Evolutionary conservation across 2,329 filamentous ascomycete genomes (phyloP), one percentile per base, ranked within the genome.

Genomic region (Ophiostoma populinum): DNA sequence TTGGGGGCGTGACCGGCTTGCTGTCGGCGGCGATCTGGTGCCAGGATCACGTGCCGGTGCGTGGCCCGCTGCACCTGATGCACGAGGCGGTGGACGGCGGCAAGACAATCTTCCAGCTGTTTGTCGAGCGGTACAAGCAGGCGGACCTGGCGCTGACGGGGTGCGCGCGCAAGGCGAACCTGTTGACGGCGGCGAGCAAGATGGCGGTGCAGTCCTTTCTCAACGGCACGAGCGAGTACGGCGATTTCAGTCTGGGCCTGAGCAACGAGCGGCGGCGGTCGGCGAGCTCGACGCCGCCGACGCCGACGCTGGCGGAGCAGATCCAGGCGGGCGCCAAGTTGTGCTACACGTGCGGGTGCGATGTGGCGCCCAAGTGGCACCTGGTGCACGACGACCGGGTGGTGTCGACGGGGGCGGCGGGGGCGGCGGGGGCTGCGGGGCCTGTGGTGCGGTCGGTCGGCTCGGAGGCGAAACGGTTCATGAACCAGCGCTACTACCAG

Each of bases 1-100:
- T 95, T 24, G 80, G 80, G 28, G 73, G 73, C 12, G 86, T 93
- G 49, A 76, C 66, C 21, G 90, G 90, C 11, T 69, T 67, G n/a
- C 79, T 92, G 65, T 73, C 74, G n/a, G 80, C 90, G 2, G 75
- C 70, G 6, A 67, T 95, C 7, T 94, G 83, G 79, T 98, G 90
- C 61, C 85, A 86, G 51, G 80, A 90, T 35, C 90, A 98, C 52
- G 56, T 66, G n/a, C 66, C 72, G 4, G 62, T 72, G 28, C 83
- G 85, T 54, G 72, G 70, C 1, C 65, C 70, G 25, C 62, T 92
- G 7, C 81, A 95, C 55, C 69, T 65, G 9, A 82, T 94, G 62
- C 69, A 80, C 42, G 85, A 94, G 44, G 52, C 70, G 16, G 74
- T 79, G 9, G 73, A 77, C 37, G 73, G 78, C 15, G 74, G 74